Conservation (phyloP, 2,329 filamentous ascomycete species). For the Colletotrichum sp. region DNA sequence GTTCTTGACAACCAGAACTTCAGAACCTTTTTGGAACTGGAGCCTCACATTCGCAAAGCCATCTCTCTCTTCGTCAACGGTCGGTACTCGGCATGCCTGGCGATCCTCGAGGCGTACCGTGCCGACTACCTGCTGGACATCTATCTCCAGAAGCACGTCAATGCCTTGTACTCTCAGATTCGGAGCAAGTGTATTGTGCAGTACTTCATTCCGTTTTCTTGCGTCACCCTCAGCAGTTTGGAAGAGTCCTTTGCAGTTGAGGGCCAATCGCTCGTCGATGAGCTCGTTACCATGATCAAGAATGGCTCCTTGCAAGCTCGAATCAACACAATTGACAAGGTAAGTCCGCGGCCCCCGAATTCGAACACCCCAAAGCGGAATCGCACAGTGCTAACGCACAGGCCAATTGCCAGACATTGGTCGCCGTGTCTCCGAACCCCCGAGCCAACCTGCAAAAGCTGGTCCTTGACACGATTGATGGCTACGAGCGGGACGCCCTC, state of each 20-base stretch:
- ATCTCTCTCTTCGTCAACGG: constrained; percentile 89
- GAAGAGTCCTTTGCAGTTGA: constrained; percentile 74
- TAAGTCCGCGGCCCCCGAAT: constrained; percentile 36
- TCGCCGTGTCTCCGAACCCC: constrained; percentile 71
- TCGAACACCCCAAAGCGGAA: background rate
- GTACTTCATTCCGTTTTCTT: constrained; percentile 90
- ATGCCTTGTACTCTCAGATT: constrained; percentile 74
- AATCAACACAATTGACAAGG: constrained; percentile 83
- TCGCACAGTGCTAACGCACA: constrained; percentile 13
- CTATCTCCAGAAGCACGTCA: constrained; percentile 78
- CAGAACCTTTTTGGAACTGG: constrained; percentile 86
- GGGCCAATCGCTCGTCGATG: constrained; percentile 69
- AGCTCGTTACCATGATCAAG: constrained; percentile 81
- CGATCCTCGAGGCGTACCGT: constrained; percentile 80
- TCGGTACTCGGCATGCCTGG: constrained; percentile 85
- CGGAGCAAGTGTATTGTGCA: constrained; percentile 92
- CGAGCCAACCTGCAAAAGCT: constrained; percentile 74
- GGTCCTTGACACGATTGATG: constrained; percentile 70
- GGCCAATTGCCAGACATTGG: constrained; percentile 61
- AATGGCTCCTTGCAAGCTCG: constrained; percentile 74
- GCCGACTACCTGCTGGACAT: constrained; percentile 91
- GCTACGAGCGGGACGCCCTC: constrained; percentile 77
- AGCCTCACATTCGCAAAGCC: constrained; percentile 92
- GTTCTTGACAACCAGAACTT: constrained; percentile 85
- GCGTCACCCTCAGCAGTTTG: constrained; percentile 82